Evolutionary conservation across 495 filamentous ascomycete species (phyloP), one percentile per base, ranked within the genome.

Genomic region (Sporormia fimetaria): DNA sequence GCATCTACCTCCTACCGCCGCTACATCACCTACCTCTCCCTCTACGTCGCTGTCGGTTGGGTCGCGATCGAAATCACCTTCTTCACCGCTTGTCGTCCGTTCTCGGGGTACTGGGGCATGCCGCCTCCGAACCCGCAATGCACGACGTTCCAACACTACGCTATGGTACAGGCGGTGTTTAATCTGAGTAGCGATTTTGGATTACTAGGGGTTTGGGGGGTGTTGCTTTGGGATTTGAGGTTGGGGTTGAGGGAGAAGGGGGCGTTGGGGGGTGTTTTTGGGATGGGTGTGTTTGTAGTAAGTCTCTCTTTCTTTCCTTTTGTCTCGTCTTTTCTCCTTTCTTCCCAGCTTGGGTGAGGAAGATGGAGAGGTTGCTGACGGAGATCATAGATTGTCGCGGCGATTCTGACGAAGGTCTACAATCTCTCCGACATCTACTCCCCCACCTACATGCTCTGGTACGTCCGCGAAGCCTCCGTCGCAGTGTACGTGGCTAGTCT

Each of bases 81-180:
- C 42, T 59, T 59, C 45, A 31, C 51, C 5, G 24, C 37, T 5
- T 57, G 57, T 27, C 37, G 40, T 9, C 57, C 57, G 0, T 57
- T 59, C 41, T 18, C 33, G 9, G 51, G 44, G 4, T 59, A 59
- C 41, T 59, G 54, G 54, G 51, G 51, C n/a, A 49, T 59, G 27
- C 55, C 55, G 3, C 51, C 55, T 15, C 51, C 46, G 20, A 42
- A 49, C 17, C 44, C 53, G 12, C 49, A 56, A 33, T 54, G 54
- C 30, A 54, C 50, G 3, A 57, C 50, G 5, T 35, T 47, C 1
- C 21, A 47, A 17, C 33, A 51, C 21, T 57, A 57, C 21, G 50
- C 50, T 7, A 47, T 50, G 14, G 34, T 49, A 1, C 54, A 57
- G 26, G 46, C 45, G 4, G 26, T 38, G 14, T 57, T 57, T 45